Evolutionary conservation across 2,329 filamentous ascomycete genomes (phyloP), one percentile per base, ranked within the genome.

Genomic region (Cladosporium halotolerans): DNA sequence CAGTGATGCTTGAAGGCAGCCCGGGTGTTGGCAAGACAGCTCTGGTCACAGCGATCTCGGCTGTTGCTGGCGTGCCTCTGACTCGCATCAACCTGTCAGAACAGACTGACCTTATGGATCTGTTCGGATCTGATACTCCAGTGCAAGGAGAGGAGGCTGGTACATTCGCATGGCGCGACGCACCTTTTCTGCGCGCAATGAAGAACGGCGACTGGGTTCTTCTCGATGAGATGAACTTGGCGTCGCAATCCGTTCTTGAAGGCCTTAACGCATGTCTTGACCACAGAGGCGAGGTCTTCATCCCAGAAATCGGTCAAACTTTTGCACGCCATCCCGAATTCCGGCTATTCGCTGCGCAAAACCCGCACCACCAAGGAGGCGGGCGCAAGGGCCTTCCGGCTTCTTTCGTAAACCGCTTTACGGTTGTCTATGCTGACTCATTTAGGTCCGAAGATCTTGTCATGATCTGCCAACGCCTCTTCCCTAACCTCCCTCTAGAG

Each of bases 21-120:
- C 93, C 93, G n/a, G 93, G 93, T 67, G 93, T 99, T 18, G 93
- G 93, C 53, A 99, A 99, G 74, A 99, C 93, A 0, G 95, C 92
- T 1, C 78, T 99, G 11, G 83, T 99, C 18, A 85, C 86, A 43
- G 91, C 93, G 0, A 76, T 99, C 43, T 88, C 95, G 1, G 80
- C 81, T 60, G 84, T 85, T 3, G 86, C 89, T 58, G 89, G 91
- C 4, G 85, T 85, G 57, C 86, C 88, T 7, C 73, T 99, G 58
- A 96, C 90, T 0, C 82, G 93, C 62, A 96, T 99, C 71, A 99
- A 99, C 66, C 76, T 99, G 55, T 97, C 93, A 0, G 93, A 99
- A 62, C 93, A 99, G 72, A 99, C 95, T 0, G 93, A 99, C 70
- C 75, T 99, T 46, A 96, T 97, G 80, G 93, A 99, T 68, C 76